Evolutionary conservation across 2,329 filamentous ascomycete genomes (phyloP), one percentile per base, ranked within the genome.

Genomic region (Neonectria sp.): DNA sequence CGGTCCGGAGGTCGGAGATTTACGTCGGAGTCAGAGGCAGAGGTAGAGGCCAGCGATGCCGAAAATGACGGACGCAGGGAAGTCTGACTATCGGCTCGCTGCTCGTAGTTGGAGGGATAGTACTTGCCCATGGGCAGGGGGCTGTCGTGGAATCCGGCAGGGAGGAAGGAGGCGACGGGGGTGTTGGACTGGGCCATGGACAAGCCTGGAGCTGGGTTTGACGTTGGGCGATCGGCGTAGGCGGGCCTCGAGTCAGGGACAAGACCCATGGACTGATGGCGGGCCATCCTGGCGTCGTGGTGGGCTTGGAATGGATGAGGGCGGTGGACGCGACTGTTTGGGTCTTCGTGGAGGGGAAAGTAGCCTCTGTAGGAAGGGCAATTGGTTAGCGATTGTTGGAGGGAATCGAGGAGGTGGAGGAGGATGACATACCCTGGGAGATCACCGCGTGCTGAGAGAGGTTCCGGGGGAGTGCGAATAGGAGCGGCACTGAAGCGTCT

Each of bases 71-170:
- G 73, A 17, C 69, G 74, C 6, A 70, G 48, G n/a, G 65, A 70
- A 43, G 73, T 55, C 25, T 75, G 69, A 8, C 70, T 69, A 24
- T 68, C 70, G 56, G 78, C 80, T 56, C 81, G 76, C 31, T 80
- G 81, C 70, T 89, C 86, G 72, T 89, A 91, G 77, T 90, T 90
- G 29, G 87, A 86, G 0, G 89, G 89, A 65, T 91, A 90, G 72
- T 91, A 91, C 78, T 90, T 91, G 27, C 89, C 89, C 79, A 89
- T 82, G 0, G 88, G 86, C 35, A 89, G 78, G 4, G 82, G 78
- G 40, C 78, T 82, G 43, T 84, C 83, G 56, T 85, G 82, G 43
- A 84, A 80, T 2, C 86, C 86, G 29, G 83, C 83, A 7, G 86
- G 85, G 35, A 86, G 80, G 67, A 88, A 88, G 2, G 86, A 86